Evolutionary conservation across 2,329 filamentous ascomycete species (phyloP).

Genomic region (Lachnellula hyalina): DNA sequence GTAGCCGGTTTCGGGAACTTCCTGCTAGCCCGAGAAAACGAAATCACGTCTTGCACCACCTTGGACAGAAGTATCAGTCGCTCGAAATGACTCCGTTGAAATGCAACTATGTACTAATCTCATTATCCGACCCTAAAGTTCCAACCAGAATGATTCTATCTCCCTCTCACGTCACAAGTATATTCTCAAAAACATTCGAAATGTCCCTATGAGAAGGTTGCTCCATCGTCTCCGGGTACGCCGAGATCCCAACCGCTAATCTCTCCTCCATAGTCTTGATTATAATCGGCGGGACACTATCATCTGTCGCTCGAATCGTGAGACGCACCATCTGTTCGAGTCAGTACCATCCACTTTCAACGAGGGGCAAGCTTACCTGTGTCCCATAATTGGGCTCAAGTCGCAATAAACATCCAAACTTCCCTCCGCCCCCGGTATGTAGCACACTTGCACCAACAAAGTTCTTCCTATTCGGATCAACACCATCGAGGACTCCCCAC

Average conservation of each 20-base stretch:
- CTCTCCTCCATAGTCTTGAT: conserved; percentile 84
- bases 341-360: background rate
- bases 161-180: conserved; percentile 24
- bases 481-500: conserved; percentile 78
- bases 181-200: conserved; percentile 29
- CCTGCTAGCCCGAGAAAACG: background rate
- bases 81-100: conserved; percentile 8
- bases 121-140: background rate
- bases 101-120: conserved; percentile 11
- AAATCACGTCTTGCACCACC: background rate
- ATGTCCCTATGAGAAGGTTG: conserved; percentile 28
- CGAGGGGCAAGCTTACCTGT: conserved; percentile 57
- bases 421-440: conserved; percentile 77
- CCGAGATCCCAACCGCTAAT: conserved; percentile 49
- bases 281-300: conserved; percentile 73
- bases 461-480: conserved; percentile 91
- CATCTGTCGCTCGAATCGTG: conserved; percentile 90
- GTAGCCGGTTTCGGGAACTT: no score
- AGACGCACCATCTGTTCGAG: conserved; percentile 80
- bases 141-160: background rate
- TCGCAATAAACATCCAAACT: conserved; percentile 89
- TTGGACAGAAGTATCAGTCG: background rate
- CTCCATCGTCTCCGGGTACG: conserved; percentile 17
- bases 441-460: conserved; percentile 85
- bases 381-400: conserved; percentile 91